Evolutionary conservation across 345 rosid genomes (phyloP).

Genomic region (Gossypium longicalyx): DNA sequence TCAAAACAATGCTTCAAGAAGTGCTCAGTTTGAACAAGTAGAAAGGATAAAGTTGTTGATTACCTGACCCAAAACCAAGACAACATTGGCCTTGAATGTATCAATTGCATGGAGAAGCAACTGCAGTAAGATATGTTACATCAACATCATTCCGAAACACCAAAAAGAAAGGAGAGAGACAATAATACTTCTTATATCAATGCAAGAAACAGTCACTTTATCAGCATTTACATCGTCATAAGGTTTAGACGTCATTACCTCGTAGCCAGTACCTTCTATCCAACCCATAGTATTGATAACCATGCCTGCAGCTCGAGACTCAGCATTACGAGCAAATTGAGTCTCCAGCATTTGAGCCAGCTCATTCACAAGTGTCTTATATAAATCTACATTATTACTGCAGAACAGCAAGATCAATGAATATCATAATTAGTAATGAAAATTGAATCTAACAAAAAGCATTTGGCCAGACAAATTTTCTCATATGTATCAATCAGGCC

Average conservation of each 20-base stretch:
- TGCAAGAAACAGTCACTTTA: neutral
- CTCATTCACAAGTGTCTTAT: conserved; percentile 73
- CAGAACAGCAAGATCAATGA: conserved; percentile 12
- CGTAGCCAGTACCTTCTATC: conserved; percentile 90
- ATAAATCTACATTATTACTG: conserved; percentile 74
- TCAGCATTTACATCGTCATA: neutral
- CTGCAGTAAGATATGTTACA: conserved; percentile 31
- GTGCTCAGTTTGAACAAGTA: neutral
- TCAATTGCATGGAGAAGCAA: conserved; percentile 77
- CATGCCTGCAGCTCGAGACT: conserved; percentile 82
- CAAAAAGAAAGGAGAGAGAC: neutral
- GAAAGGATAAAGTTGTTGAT: neutral
- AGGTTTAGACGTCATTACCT: conserved; percentile 35
- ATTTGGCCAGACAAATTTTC: neutral
- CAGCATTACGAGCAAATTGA: conserved; percentile 64
- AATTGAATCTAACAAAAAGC: neutral
- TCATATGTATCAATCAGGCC: neutral
- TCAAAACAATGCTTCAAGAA: neutral
- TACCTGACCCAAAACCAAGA: conserved; percentile 89
- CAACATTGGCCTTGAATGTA: conserved; percentile 76
- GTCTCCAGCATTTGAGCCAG: conserved; percentile 77
- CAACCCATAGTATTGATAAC: conserved; percentile 97
- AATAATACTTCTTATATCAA: neutral
- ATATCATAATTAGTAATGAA: neutral
- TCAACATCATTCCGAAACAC: conserved; percentile 13